A percentile compares a stretch with the other conserved stretches of the same genome.
These are phyloP conservation scores for Podospora fimiseda DNA, from an alignment of 495 filamentous ascomycete species.

Conservation along the genomic window DNA sequence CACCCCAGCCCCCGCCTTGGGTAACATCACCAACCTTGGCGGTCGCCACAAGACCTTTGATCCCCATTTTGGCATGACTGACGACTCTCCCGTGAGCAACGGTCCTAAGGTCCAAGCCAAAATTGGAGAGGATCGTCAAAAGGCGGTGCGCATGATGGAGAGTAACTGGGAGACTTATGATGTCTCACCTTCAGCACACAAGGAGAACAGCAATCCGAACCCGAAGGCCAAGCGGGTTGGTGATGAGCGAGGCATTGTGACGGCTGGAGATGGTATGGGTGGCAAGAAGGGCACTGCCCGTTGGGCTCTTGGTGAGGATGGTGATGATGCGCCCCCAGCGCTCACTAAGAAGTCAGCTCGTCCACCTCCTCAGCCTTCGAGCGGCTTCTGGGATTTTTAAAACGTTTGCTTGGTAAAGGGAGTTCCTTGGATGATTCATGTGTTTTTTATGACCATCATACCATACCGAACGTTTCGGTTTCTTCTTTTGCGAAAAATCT, in stretches of 20 bases:
- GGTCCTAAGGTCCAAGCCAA: conserved; percentile 14
- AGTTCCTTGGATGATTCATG: too few relatives aligned
- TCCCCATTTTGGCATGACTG: conserved; percentile 61
- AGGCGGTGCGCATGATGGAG: conserved; percentile 62
- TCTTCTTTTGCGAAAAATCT: neutral
- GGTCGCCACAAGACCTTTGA: conserved; percentile 68
- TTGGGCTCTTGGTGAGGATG: conserved; percentile 57
- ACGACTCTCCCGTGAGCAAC: conserved; percentile 46
- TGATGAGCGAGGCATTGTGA: conserved; percentile 46
- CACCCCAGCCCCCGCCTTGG: conserved; percentile 34
- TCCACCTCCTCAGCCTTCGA: conserved; percentile 23
- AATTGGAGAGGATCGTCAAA: conserved; percentile 47
- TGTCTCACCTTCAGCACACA: conserved; percentile 47
- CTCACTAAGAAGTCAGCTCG: conserved; percentile 30
- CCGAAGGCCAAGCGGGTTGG: conserved; percentile 24
- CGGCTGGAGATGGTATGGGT: conserved; percentile 69
- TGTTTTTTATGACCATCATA: too few relatives aligned
- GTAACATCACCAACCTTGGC: conserved; percentile 58
- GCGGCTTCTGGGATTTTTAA: conserved; percentile 53
- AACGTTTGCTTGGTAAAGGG: neutral
- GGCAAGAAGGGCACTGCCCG: conserved; percentile 55
- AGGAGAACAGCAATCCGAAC: conserved; percentile 39
- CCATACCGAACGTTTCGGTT: too few relatives aligned
- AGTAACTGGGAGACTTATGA: conserved; percentile 60
- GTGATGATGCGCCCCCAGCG: conserved; percentile 33